Evolutionary conservation across 805 yeast species (phyloP).

Genomic region (Saccharomycodes ludwigii): DNA sequence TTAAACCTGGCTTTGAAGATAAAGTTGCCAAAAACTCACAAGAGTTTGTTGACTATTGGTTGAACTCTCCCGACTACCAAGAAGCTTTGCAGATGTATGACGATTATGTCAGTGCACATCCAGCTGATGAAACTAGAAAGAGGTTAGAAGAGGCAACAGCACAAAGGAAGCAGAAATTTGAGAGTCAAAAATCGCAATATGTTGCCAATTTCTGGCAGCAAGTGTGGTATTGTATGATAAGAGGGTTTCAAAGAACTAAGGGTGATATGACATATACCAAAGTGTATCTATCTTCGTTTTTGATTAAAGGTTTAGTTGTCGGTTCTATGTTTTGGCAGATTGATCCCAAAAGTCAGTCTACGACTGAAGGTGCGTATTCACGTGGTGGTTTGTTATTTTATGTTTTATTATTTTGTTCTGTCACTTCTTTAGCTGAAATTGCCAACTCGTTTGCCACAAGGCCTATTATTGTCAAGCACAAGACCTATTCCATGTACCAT

Average conservation of each 20-base stretch:
- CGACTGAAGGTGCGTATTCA: constrained; percentile 44
- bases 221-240: constrained; percentile 35
- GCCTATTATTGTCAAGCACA: constrained; percentile 53
- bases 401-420: constrained; percentile 45
- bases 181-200: constrained; percentile 27
- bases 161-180: constrained; percentile 31
- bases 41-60: constrained; percentile 53
- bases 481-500: constrained; percentile 48
- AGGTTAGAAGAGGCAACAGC: constrained; percentile 30
- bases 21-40: constrained; percentile 42
- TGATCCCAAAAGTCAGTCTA: constrained; percentile 23
- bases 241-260: constrained; percentile 41
- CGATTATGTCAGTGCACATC: constrained; percentile 29
- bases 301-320: constrained; percentile 44
- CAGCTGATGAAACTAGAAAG: constrained; percentile 26
- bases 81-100: constrained; percentile 26
- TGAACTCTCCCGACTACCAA: constrained; percentile 41
- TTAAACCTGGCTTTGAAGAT: constrained; percentile 34
- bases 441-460: constrained; percentile 46
- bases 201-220: constrained; percentile 38
- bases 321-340: constrained; percentile 50
- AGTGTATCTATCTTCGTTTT: constrained; percentile 38
- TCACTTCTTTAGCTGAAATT: constrained; percentile 51
- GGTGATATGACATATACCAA: constrained; percentile 48
- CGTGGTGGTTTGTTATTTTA: constrained; percentile 56